Conservation (phyloP, 2,329 filamentous ascomycete species). For the Huntiella omanensis region DNA sequence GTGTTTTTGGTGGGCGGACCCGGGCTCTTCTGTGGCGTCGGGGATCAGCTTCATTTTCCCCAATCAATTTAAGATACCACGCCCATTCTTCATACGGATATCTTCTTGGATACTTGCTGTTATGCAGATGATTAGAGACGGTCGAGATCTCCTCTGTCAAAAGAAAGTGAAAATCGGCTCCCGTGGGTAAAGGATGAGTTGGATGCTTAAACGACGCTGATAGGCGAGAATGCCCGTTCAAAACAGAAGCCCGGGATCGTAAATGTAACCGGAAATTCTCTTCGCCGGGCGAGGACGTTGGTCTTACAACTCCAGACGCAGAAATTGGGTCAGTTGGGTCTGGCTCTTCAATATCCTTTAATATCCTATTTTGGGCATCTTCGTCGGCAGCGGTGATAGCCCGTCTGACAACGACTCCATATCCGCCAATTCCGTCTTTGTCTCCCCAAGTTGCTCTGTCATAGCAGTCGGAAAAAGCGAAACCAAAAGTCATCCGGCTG, state of each 20-base stretch:
- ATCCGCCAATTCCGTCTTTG: conserved; percentile 1
- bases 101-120: conserved; percentile 30
- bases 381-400: background rate
- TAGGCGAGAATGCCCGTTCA: background rate
- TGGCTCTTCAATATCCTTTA: background rate
- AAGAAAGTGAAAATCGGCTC: conserved; percentile 38
- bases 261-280: background rate
- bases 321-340: background rate
- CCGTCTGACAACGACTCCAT: background rate
- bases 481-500: conserved; percentile 24
- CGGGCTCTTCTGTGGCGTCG: conserved; percentile 27
- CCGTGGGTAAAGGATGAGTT: conserved; percentile 19
- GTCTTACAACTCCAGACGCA: no score
- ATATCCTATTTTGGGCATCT: conserved; percentile 5
- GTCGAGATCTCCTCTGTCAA: conserved; percentile 54
- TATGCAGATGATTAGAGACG: conserved; percentile 42
- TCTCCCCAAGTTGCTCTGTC: background rate
- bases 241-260: conserved; percentile 1
- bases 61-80: conserved; percentile 64
- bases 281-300: no score
- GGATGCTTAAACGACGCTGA: conserved; percentile 2
- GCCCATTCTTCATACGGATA: conserved; percentile 80
- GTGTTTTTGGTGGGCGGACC: background rate
- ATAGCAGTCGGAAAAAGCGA: conserved; percentile 18
- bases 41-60: conserved; percentile 37